Conservation (phyloP, 306 rosid genomes). For the Acacia melanoxylon region DNA sequence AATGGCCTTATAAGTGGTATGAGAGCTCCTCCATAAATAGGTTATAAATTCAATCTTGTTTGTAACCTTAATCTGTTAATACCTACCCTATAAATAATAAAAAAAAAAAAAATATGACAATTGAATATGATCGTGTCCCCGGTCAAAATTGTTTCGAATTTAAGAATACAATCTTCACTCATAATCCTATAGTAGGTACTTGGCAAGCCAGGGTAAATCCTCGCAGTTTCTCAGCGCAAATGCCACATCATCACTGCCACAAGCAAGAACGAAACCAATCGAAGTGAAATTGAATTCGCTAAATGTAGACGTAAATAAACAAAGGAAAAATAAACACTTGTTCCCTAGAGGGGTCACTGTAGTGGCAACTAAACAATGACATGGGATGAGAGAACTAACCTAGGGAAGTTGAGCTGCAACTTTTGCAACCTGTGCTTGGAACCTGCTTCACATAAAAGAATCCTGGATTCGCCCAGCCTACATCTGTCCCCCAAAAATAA, state of each 20-base stretch:
- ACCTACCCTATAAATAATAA: no score
- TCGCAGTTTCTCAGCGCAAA: slow-evolving; percentile 82
- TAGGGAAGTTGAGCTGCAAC: slow-evolving; percentile 87
- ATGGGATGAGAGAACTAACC: slow-evolving; percentile 51
- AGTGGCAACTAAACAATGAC: slow-evolving; percentile 2
- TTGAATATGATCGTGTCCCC: neutral
- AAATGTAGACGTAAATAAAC: neutral
- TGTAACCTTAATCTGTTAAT: no score
- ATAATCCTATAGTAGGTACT: slow-evolving; percentile 58
- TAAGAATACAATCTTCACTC: neutral
- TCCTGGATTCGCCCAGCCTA: slow-evolving; percentile 83
- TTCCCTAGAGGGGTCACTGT: neutral
- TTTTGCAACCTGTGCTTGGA: slow-evolving; percentile 86
- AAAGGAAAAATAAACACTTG: neutral
- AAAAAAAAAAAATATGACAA: neutral
- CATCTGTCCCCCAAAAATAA: slow-evolving; percentile 54
- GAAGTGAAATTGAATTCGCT: slow-evolving; percentile 9
- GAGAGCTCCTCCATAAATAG: no score
- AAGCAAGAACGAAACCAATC: slow-evolving; percentile 28
- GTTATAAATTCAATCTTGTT: no score
- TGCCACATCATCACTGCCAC: slow-evolving; percentile 75
- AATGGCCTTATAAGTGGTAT: no score
- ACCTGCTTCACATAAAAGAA: slow-evolving; percentile 85
- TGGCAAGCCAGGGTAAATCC: slow-evolving; percentile 84
- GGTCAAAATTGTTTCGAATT: slow-evolving; percentile 32